phyloP scores from a whole-genome alignment of 805 yeast species.

The Saccharomycopsis fibuligera region DNA sequence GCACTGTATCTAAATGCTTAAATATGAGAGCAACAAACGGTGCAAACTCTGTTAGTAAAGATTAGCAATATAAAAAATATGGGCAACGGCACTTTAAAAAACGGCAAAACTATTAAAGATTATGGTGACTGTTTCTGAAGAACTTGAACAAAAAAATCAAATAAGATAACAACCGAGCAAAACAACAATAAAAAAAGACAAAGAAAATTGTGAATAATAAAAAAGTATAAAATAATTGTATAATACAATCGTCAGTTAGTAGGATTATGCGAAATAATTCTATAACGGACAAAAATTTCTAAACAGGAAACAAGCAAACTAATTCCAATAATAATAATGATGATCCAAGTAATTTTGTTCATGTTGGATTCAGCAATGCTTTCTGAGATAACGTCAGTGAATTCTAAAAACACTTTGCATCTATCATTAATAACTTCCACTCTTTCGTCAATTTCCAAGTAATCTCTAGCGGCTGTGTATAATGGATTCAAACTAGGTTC shows the following conservation, averaged over 20 bases:
- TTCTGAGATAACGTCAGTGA: constrained; percentile 88
- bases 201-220: not conserved
- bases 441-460: constrained; percentile 89
- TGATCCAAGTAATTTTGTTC: constrained; percentile 85
- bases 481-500: constrained; percentile 95
- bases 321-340: constrained; percentile 72
- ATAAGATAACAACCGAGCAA: no score
- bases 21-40: no score
- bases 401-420: constrained; percentile 88
- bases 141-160: no score
- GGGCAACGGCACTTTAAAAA: no score
- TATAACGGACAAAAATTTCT: constrained; percentile 59
- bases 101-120: no score
- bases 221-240: not conserved
- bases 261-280: no score
- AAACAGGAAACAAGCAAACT: constrained; percentile 71
- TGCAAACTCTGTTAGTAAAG: no score
- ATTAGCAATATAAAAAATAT: no score
- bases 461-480: constrained; percentile 83
- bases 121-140: no score
- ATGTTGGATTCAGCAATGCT: constrained; percentile 91
- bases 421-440: constrained; percentile 91
- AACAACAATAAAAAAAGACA: no score
- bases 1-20: no score
- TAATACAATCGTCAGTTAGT: no score